phyloP scores from a whole-genome alignment of 2,329 filamentous ascomycete genomes.

The Paraconiothyrium sp. region DNA sequence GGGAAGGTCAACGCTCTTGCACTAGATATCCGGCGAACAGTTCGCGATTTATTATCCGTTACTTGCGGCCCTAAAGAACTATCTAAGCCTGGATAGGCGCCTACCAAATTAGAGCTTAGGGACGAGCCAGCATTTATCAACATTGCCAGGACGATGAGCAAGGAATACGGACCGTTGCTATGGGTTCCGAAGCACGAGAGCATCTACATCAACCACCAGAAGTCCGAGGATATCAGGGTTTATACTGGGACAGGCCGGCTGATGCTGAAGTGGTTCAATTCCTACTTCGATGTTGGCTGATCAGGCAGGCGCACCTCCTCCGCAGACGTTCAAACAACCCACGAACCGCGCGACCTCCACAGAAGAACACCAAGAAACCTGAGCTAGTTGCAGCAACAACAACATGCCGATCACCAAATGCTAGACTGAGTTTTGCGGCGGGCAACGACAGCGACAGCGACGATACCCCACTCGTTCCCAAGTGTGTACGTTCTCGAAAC shows the following conservation, averaged over 20 bases:
- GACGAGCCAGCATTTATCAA: not conserved
- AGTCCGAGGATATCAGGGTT: not conserved
- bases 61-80: not conserved
- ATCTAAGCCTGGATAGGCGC: not conserved
- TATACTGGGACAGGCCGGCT: not conserved
- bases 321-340: not conserved
- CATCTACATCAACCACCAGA: not conserved
- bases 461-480: not conserved
- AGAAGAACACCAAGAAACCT: too few relatives aligned
- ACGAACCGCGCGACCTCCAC: too few relatives aligned
- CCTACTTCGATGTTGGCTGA: not conserved
- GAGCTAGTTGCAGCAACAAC: too few relatives aligned
- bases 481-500: too few relatives aligned
- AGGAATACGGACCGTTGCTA: not conserved
- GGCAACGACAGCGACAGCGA: not conserved
- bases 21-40: not conserved
- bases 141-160: not conserved
- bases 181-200: not conserved
- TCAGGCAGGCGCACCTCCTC: not conserved
- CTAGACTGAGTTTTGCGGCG: too few relatives aligned
- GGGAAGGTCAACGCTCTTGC: not conserved
- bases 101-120: not conserved
- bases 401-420: too few relatives aligned
- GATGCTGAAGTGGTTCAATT: not conserved
- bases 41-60: not conserved